phyloP scores from a whole-genome alignment of 139 green algal species.

The Tetraselmis chui region DNA sequence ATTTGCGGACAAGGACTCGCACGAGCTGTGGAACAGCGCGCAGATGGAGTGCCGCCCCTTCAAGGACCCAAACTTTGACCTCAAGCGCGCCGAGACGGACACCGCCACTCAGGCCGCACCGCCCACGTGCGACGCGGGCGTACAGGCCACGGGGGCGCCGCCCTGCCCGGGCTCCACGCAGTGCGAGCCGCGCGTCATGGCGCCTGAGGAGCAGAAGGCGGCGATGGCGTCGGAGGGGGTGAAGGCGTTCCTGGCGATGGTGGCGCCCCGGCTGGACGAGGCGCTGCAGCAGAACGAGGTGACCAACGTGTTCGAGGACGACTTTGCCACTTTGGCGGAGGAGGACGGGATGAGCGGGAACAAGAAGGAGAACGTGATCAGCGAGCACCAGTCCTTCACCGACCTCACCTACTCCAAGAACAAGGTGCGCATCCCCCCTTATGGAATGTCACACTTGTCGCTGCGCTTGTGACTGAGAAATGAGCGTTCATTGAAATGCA shows the following conservation, averaged over 20 bases:
- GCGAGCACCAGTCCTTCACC: conserved; percentile 58
- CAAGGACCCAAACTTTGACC: conserved; percentile 69
- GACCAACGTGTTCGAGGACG: conserved; percentile 62
- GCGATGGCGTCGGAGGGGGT: conserved; percentile 15
- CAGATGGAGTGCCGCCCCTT: conserved; percentile 63
- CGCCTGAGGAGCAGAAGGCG: conserved; percentile 18
- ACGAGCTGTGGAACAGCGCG: conserved; percentile 65
- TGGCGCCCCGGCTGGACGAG: conserved; percentile 6
- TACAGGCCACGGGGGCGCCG: conserved; percentile 37
- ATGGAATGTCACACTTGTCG: too few relatives aligned
- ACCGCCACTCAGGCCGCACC: conserved; percentile 33
- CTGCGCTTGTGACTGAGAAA: too few relatives aligned
- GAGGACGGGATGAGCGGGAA: conserved; percentile 55
- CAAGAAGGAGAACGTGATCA: conserved; percentile 37
- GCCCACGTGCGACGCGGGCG: conserved; percentile 20
- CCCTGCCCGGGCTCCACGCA: conserved; percentile 30
- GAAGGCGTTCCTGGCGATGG: conserved; percentile 35
- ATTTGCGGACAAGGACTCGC: conserved; percentile 57
- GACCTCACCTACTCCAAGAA: conserved; percentile 70
- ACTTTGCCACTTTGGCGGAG: conserved; percentile 58
- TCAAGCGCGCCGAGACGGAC: conserved; percentile 40
- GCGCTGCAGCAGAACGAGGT: conserved; percentile 63
- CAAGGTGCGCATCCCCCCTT: conserved; percentile 47
- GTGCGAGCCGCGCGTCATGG: conserved; percentile 32
- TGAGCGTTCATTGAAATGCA: too few relatives aligned